These are phyloP conservation scores for Akanthomyces muscarius DNA, from an alignment of 2,329 filamentous ascomycete species.

Conservation along the genomic window DNA sequence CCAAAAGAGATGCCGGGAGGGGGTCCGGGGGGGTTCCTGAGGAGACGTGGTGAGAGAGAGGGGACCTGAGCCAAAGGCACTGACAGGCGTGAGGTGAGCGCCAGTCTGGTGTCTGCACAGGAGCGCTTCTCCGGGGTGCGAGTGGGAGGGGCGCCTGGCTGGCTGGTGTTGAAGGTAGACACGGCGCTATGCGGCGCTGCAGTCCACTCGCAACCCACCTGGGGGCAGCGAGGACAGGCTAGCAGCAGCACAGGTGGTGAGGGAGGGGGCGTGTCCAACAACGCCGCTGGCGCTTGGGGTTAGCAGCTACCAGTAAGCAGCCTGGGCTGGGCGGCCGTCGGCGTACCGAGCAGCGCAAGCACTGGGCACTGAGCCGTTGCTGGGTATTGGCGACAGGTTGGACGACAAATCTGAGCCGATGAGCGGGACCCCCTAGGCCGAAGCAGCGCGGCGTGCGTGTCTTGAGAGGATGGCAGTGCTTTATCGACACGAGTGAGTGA, in stretches of 20 bases:
- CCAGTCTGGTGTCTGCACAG: background rate
- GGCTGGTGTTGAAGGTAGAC: conserved; percentile 2
- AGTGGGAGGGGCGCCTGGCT: conserved; percentile 12
- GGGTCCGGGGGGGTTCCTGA: background rate
- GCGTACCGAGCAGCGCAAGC: conserved; percentile 1
- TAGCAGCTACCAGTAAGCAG: background rate
- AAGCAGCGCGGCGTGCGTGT: background rate
- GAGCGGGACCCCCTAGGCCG: background rate
- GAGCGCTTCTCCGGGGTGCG: conserved; percentile 11
- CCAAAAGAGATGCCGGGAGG: background rate
- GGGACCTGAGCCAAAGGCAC: no score
- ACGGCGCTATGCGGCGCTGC: conserved; percentile 14
- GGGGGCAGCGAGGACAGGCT: background rate
- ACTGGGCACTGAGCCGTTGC: no score
- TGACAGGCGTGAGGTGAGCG: background rate
- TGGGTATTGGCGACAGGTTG: conserved; percentile 6
- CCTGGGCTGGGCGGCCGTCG: background rate
- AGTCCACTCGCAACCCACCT: conserved; percentile 11
- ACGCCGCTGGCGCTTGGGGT: conserved; percentile 6
- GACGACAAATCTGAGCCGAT: background rate
- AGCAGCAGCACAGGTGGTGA: background rate
- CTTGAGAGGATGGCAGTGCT: background rate
- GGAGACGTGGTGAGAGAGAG: background rate
- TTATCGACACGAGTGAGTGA: background rate
- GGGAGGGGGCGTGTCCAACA: conserved; percentile 9